These are phyloP conservation scores for Arabidopsis lyrata DNA, from an alignment of 441 rosid genomes.

Conservation along the genomic window DNA sequence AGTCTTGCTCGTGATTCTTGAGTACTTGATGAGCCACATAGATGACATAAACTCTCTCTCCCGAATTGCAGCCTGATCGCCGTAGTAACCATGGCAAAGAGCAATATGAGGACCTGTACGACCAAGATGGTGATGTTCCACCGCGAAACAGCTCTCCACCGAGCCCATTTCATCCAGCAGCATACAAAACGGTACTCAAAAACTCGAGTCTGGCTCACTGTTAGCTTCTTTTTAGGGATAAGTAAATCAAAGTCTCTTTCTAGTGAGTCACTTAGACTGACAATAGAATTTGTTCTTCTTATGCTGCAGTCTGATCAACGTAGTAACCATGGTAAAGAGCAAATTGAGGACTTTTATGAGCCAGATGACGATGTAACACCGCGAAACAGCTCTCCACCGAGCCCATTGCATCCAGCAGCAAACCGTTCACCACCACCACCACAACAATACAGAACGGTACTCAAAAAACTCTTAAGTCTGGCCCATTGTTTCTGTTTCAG, in stretches of 20 bases:
- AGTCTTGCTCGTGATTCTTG: constrained; percentile 13
- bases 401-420: constrained; percentile 42
- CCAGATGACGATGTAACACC: constrained; percentile 42
- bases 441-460: constrained; percentile 29
- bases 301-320: no score
- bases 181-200: not conserved
- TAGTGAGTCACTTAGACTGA: not conserved
- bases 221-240: not conserved
- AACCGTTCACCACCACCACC: constrained; percentile 39
- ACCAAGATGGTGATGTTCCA: constrained; percentile 40
- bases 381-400: constrained; percentile 36
- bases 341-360: constrained; percentile 43
- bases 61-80: constrained; percentile 32
- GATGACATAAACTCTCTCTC: constrained; percentile 7
- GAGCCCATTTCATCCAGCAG: constrained; percentile 38
- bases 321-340: constrained; percentile 26
- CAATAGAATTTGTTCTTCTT: no score
- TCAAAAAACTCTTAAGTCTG: not conserved
- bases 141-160: constrained; percentile 40
- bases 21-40: constrained; percentile 16
- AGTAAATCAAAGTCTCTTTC: not conserved
- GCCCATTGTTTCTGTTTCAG: not conserved
- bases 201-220: not conserved
- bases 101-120: constrained; percentile 43
- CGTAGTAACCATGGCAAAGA: constrained; percentile 18